Evolutionary conservation across 2,329 filamentous ascomycete genomes (phyloP).

Genomic region (Claviceps capensis): DNA sequence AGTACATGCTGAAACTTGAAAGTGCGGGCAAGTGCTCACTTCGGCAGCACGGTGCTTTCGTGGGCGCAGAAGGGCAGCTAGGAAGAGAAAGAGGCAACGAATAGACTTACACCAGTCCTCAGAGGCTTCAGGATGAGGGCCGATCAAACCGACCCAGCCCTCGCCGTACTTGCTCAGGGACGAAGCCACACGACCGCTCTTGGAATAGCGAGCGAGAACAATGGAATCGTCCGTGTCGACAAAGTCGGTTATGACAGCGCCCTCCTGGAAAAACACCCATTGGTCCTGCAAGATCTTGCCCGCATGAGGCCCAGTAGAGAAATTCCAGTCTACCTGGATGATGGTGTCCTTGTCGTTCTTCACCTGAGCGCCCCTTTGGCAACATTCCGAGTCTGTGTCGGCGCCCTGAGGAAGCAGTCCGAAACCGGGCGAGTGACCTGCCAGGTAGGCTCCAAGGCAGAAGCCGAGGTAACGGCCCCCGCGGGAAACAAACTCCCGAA

Average conservation of each 20-base stretch:
- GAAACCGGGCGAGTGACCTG: conserved; percentile 12
- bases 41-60: no score
- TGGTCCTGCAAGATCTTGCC: conserved; percentile 8
- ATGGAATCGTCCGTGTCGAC: conserved; percentile 4
- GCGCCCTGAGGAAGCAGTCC: conserved; percentile 9
- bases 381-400: conserved; percentile 8
- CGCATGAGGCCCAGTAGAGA: conserved; percentile 7
- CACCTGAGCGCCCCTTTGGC: conserved; percentile 10
- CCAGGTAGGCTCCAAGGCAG: conserved; percentile 16
- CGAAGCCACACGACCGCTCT: conserved; percentile 12
- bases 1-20: no score
- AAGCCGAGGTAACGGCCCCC: conserved; percentile 15
- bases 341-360: conserved; percentile 9
- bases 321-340: conserved; percentile 14
- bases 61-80: not conserved
- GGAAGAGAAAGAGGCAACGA: not conserved
- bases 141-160: conserved; percentile 14
- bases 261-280: conserved; percentile 17
- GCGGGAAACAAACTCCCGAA: conserved; percentile 11
- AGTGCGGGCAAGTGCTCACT: no score
- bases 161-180: conserved; percentile 12
- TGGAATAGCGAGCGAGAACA: conserved; percentile 13
- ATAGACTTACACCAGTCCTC: conserved; percentile 13
- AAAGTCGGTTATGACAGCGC: conserved; percentile 10
- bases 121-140: conserved; percentile 14